These are phyloP conservation scores for Thalassiosira livingstoniorum DNA, from an alignment of 352 stramenopile genomes.

Conservation along the genomic window DNA sequence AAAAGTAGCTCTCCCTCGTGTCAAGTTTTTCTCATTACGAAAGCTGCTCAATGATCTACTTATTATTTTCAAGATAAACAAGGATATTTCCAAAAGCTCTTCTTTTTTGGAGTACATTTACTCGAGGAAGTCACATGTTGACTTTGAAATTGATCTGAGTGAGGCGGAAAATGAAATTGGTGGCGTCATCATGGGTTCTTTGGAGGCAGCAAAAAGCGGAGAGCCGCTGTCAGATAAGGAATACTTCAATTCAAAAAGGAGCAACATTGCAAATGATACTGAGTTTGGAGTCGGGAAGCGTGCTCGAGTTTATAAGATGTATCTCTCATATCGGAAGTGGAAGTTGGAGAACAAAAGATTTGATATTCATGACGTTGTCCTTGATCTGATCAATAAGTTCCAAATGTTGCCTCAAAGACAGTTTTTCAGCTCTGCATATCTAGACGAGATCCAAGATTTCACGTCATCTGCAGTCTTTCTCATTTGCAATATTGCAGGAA, in stretches of 20 bases:
- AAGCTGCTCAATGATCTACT: slow-evolving; percentile 46
- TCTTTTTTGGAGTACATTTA: slow-evolving; percentile 49
- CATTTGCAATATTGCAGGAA: slow-evolving; percentile 56
- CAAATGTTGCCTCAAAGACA: too few species aligned
- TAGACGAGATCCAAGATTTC: slow-evolving; percentile 66
- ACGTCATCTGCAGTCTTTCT: slow-evolving; percentile 60
- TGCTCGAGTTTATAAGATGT: slow-evolving; percentile 51
- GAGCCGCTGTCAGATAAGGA: slow-evolving; percentile 32
- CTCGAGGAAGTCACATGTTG: slow-evolving; percentile 24
- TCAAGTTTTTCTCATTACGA: slow-evolving; percentile 53
- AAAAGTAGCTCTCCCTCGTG: slow-evolving; percentile 35
- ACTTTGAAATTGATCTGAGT: slow-evolving; percentile 36
- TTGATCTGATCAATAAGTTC: slow-evolving; percentile 44
- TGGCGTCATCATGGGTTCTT: slow-evolving; percentile 60
- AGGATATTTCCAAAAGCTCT: slow-evolving; percentile 21
- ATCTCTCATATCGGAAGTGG: slow-evolving; percentile 52
- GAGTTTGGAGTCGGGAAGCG: slow-evolving; percentile 28
- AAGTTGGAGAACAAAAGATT: slow-evolving; percentile 26
- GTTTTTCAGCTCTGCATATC: slow-evolving; percentile 43
- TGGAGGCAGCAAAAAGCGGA: slow-evolving; percentile 40
- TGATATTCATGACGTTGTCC: slow-evolving; percentile 57
- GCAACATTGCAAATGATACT: slow-evolving; percentile 47
- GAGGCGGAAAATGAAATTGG: slow-evolving; percentile 62
- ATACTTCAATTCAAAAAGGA: slow-evolving; percentile 40
- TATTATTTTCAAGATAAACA: background rate